A percentile compares a stretch with the other conserved stretches of the same genome.
These are phyloP conservation scores for Auricularia cornea DNA, from an alignment of 768 basidiomycete genomes.

Conservation along the genomic window DNA sequence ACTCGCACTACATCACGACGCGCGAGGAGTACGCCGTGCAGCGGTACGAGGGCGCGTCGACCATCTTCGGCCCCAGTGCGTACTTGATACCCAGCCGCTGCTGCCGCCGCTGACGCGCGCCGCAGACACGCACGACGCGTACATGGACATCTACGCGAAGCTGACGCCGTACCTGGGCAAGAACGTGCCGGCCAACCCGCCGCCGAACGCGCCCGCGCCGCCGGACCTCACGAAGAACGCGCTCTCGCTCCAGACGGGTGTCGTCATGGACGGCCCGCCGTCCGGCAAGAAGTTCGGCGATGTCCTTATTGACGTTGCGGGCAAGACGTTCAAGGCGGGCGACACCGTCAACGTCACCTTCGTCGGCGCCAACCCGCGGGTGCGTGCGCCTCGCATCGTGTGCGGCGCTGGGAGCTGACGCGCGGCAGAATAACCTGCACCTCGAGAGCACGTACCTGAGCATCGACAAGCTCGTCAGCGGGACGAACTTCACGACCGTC, in stretches of 20 bases:
- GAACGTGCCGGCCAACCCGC: conserved; percentile 27
- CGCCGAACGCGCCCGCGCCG: conserved; percentile 57
- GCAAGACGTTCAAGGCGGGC: conserved; percentile 41
- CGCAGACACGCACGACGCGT: conserved; percentile 67
- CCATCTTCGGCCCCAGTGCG: conserved; percentile 66
- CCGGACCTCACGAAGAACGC: conserved; percentile 55
- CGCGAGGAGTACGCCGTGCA: conserved; percentile 66
- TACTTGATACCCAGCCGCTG: too few species aligned
- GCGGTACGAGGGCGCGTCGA: conserved; percentile 76
- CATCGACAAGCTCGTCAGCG: conserved; percentile 44
- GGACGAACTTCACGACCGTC: conserved; percentile 44
- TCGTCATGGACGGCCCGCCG: conserved; percentile 52
- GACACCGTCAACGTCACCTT: conserved; percentile 55
- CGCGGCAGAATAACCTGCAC: conserved; percentile 60
- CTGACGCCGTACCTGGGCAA: conserved; percentile 57
- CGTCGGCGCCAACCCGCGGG: conserved; percentile 71
- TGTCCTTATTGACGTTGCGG: conserved; percentile 45
- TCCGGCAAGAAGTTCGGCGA: conserved; percentile 54
- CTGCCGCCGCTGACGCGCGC: too few species aligned
- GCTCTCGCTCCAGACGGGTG: conserved; percentile 62
- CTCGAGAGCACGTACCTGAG: conserved; percentile 66
- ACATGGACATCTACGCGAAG: conserved; percentile 65
- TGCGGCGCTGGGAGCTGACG: neutral
- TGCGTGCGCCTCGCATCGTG: conserved; percentile 23
- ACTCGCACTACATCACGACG: conserved; percentile 66